A percentile compares a stretch with the other conserved stretches of the same genome.
phyloP scores from a whole-genome alignment of 176 grass and related monocot species.

The Bothriochloa decipiens region DNA sequence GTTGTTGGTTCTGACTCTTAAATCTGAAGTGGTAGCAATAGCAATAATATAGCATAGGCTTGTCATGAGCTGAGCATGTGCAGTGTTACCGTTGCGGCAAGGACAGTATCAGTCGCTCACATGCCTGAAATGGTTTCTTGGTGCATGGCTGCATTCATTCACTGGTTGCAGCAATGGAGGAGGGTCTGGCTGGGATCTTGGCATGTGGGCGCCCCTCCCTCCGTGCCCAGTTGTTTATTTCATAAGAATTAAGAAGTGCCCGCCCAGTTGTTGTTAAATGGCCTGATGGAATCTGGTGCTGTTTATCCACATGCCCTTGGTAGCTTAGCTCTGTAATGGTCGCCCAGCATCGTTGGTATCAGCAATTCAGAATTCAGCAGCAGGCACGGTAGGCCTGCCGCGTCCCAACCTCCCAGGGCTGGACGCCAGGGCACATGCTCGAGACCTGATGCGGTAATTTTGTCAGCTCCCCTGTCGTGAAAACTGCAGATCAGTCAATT shows the following conservation, averaged over 20 bases:
- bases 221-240: not conserved
- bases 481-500: no score
- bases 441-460: no score
- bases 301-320: not conserved
- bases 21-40: not conserved
- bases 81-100: constrained; percentile 1
- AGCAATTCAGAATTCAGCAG: no score
- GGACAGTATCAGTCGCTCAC: constrained; percentile 22
- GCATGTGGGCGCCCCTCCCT: not conserved
- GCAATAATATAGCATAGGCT: no score
- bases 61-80: constrained; percentile 27
- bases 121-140: constrained; percentile 1
- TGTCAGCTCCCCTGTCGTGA: no score
- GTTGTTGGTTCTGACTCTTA: not conserved
- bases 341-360: not conserved
- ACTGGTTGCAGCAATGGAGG: not conserved
- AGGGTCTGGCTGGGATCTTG: not conserved
- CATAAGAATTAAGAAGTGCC: no score
- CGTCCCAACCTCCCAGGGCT: not conserved
- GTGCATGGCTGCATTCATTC: not conserved
- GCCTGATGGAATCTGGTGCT: not conserved
- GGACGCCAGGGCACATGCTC: no score
- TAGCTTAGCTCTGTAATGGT: not conserved
- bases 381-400: no score
- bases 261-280: not conserved